A percentile compares a stretch with the other conserved stretches of the same genome.
Evolutionary conservation across 768 basidiomycete species (phyloP).

Genomic region (Russula emetica): DNA sequence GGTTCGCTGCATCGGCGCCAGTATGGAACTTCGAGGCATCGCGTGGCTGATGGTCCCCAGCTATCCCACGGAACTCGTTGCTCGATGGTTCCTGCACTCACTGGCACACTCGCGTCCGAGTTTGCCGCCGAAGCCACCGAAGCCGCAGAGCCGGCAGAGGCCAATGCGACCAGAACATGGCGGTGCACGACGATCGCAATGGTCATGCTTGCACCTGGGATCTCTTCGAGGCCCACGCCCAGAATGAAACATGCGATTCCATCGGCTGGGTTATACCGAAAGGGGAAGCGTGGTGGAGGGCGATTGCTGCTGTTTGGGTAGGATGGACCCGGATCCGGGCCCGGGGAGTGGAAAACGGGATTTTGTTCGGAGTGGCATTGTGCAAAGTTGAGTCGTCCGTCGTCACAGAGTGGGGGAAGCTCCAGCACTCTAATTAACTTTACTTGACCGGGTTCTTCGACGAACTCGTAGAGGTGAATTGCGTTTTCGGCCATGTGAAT

Average conservation of each 20-base stretch:
- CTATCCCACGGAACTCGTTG: slow-evolving; percentile 8
- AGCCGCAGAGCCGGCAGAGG: too few relatives aligned
- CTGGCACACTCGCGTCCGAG: too few relatives aligned
- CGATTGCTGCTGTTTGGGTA: background rate
- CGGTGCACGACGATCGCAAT: slow-evolving; percentile 18
- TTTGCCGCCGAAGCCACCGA: too few relatives aligned
- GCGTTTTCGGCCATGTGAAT: slow-evolving; percentile 8
- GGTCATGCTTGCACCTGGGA: slow-evolving; percentile 17
- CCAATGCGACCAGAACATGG: slow-evolving; percentile 1
- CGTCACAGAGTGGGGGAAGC: slow-evolving; percentile 17
- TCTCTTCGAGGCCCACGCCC: slow-evolving; percentile 17
- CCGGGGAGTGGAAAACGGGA: slow-evolving; percentile 1
- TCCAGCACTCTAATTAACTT: background rate
- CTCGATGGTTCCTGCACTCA: background rate
- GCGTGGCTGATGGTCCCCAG: slow-evolving; percentile 4
- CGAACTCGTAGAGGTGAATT: slow-evolving; percentile 2
- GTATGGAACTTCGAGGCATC: slow-evolving; percentile 10
- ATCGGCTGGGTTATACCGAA: slow-evolving; percentile 4
- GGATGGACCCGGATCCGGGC: too few relatives aligned
- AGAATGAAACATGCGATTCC: slow-evolving; percentile 14
- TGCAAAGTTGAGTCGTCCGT: slow-evolving; percentile 13
- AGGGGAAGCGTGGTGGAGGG: slow-evolving; percentile 4
- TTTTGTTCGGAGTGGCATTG: slow-evolving; percentile 8
- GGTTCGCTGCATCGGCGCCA: slow-evolving; percentile 11
- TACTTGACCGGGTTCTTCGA: background rate